Conservation (phyloP, 2,329 filamentous ascomycete genomes). For the Monilinia polystroma region DNA sequence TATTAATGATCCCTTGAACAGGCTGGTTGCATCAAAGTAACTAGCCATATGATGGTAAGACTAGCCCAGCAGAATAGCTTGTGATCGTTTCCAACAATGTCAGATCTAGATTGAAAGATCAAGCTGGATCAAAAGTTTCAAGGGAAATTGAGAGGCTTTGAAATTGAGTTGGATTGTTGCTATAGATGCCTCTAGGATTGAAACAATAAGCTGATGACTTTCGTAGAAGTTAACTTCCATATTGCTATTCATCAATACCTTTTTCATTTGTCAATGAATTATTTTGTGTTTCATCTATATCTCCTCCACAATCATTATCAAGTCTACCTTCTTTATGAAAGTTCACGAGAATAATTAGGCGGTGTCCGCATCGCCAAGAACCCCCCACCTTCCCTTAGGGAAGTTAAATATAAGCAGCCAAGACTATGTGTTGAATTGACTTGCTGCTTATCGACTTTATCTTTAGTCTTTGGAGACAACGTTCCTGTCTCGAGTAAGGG, state of each 20-base stretch:
- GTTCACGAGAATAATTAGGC: slow-evolving; percentile 4
- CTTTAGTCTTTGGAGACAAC: neutral
- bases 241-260: neutral
- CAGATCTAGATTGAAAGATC: neutral
- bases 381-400: slow-evolving; percentile 10
- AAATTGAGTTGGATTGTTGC: neutral
- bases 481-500: neutral
- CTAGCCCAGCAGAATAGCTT: neutral
- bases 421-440: slow-evolving; percentile 9
- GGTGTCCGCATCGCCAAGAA: slow-evolving; percentile 9
- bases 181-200: neutral
- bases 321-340: neutral
- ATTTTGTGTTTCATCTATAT: neutral
- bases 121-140: neutral
- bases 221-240: neutral
- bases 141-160: too few species aligned
- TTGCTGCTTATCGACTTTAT: slow-evolving; percentile 15
- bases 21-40: neutral
- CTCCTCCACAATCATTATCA: neutral
- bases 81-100: neutral
- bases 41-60: neutral
- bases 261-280: neutral
- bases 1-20: neutral
- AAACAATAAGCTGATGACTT: neutral
- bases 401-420: neutral